Conservation (phyloP, 176 grass and related monocot species). For the Secale cereale region DNA sequence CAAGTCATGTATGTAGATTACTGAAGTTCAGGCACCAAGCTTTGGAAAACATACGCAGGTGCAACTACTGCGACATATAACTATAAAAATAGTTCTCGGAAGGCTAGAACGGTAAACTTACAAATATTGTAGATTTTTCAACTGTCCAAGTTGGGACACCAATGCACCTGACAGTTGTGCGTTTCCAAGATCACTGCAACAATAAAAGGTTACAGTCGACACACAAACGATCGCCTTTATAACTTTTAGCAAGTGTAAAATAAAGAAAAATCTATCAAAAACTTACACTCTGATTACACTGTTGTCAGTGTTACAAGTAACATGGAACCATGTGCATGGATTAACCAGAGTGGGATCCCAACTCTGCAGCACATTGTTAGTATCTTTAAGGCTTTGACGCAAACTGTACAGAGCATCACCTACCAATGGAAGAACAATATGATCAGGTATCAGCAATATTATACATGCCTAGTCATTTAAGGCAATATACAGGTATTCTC, state of each 20-base stretch:
- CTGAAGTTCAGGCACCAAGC: background rate
- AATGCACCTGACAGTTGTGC: constrained; percentile 69
- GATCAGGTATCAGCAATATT: constrained; percentile 18
- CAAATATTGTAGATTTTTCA: constrained; percentile 79
- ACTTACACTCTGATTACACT: constrained; percentile 88
- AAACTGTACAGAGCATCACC: constrained; percentile 77
- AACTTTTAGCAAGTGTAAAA: background rate
- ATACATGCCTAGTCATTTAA: constrained; percentile 11
- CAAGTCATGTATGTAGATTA: background rate
- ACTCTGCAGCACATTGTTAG: constrained; percentile 69
- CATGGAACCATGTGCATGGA: constrained; percentile 92
- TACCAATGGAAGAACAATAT: constrained; percentile 27
- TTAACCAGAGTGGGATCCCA: constrained; percentile 87
- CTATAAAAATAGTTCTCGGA: constrained; percentile 12
- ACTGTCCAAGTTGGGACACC: constrained; percentile 60
- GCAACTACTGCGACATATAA: constrained; percentile 1
- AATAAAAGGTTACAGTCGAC: background rate
- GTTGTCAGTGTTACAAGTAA: constrained; percentile 74
- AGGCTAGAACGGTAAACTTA: constrained; percentile 32
- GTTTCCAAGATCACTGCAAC: constrained; percentile 83
- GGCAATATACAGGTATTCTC: background rate
- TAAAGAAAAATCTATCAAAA: constrained; percentile 7
- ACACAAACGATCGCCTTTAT: background rate
- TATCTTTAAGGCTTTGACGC: constrained; percentile 62
- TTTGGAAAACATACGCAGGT: background rate